These are phyloP conservation scores for Pichiaceae sp. DNA, from an alignment of 1,139 yeast species.

Conservation along the genomic window DNA sequence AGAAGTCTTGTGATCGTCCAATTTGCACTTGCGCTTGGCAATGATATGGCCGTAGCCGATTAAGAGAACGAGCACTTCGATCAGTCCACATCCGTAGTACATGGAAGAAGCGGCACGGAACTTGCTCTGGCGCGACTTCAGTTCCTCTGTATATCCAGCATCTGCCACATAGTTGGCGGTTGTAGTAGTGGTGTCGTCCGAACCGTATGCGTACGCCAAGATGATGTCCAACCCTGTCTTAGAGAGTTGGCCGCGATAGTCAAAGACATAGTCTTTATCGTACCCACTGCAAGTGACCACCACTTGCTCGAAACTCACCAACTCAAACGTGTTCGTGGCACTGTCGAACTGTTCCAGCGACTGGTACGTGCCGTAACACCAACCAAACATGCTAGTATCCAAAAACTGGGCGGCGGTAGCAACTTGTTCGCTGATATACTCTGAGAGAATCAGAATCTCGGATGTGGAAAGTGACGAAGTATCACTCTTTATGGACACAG, in stretches of 20 bases:
- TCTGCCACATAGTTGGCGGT: slow-evolving; percentile 14
- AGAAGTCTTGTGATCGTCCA: slow-evolving; percentile 28
- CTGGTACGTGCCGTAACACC: slow-evolving; percentile 38
- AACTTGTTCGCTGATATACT: slow-evolving; percentile 41
- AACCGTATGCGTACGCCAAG: slow-evolving; percentile 37
- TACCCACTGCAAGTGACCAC: not conserved
- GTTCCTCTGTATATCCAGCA: slow-evolving; percentile 12
- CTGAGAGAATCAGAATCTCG: slow-evolving; percentile 37
- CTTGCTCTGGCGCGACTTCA: slow-evolving; percentile 16
- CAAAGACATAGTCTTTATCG: slow-evolving; percentile 26
- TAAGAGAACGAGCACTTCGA: slow-evolving; percentile 25
- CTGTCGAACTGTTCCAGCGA: slow-evolving; percentile 1
- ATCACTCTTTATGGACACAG: slow-evolving; percentile 4
- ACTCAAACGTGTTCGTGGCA: not conserved
- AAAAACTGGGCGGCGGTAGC: slow-evolving; percentile 43
- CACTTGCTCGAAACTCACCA: not conserved
- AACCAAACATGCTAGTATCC: slow-evolving; percentile 32
- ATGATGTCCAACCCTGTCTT: slow-evolving; percentile 35
- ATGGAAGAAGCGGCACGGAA: slow-evolving; percentile 23
- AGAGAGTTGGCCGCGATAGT: slow-evolving; percentile 36
- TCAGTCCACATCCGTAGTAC: slow-evolving; percentile 21
- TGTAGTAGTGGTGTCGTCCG: slow-evolving; percentile 6
- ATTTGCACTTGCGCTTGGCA: slow-evolving; percentile 22
- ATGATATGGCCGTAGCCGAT: slow-evolving; percentile 29
- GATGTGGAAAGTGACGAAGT: slow-evolving; percentile 35